These are phyloP conservation scores for Ophiocordyceps australis DNA, from an alignment of 2,329 filamentous ascomycete genomes.

Conservation along the genomic window DNA sequence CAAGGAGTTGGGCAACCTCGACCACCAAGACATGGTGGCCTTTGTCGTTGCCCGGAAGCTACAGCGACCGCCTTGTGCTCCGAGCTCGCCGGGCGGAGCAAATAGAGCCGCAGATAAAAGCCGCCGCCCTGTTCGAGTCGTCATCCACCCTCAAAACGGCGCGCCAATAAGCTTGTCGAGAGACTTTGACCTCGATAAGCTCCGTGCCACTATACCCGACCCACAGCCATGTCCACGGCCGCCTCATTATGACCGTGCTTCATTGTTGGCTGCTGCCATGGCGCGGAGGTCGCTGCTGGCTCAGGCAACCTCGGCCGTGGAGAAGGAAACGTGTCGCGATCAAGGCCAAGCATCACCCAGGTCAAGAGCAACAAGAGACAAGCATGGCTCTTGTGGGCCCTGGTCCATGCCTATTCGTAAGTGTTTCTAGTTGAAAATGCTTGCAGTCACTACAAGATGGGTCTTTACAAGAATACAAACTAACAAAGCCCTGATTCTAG, in stretches of 20 bases:
- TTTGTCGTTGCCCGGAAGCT: slow-evolving; percentile 9
- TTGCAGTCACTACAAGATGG: too few species aligned
- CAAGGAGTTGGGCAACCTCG: slow-evolving; percentile 3
- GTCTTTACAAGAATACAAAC: neutral
- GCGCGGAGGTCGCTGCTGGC: neutral
- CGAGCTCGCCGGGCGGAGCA: too few species aligned
- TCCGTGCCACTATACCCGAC: slow-evolving; percentile 26
- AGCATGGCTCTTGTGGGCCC: too few species aligned
- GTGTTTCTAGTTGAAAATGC: too few species aligned
- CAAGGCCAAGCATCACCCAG: too few species aligned
- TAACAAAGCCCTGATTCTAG: slow-evolving; percentile 4
- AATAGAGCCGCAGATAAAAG: slow-evolving; percentile 3
- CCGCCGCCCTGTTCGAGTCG: slow-evolving; percentile 9
- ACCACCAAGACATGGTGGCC: slow-evolving; percentile 8
- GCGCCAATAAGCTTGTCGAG: slow-evolving; percentile 29
- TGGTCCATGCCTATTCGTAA: slow-evolving; percentile 4
- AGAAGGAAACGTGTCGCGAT: too few species aligned
- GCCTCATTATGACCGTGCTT: slow-evolving; percentile 4
- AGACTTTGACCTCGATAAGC: slow-evolving; percentile 27
- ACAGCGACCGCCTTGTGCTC: slow-evolving; percentile 3
- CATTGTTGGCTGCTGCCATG: slow-evolving; percentile 3
- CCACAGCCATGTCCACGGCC: slow-evolving; percentile 7
- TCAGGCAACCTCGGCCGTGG: too few species aligned
- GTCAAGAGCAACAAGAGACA: too few species aligned
- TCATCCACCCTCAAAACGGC: slow-evolving; percentile 14